Conservation (phyloP, 371 early-diverging fungal genomes). For the Mortierella polycephala region DNA sequence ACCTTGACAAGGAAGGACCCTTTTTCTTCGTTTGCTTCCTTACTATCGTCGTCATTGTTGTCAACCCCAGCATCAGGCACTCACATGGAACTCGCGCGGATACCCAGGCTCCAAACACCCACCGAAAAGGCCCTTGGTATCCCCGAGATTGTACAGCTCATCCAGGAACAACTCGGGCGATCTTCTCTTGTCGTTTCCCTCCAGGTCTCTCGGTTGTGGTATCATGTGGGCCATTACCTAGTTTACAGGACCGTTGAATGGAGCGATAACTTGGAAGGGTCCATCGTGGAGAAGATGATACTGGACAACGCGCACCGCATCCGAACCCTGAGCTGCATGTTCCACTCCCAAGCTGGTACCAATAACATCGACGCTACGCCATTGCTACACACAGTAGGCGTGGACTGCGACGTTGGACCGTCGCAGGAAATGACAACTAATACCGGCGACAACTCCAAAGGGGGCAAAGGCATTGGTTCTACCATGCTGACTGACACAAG, state of each 20-base stretch:
- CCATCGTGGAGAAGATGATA: conserved; percentile 7
- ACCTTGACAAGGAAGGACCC: too few relatives aligned
- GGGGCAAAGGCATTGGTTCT: too few relatives aligned
- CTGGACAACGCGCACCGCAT: conserved; percentile 17
- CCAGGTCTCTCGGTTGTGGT: conserved; percentile 24
- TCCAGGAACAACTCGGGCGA: conserved; percentile 28
- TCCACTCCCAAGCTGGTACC: conserved; percentile 27
- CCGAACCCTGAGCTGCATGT: conserved; percentile 28
- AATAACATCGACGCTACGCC: conserved; percentile 24
- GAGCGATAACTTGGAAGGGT: conserved; percentile 24
- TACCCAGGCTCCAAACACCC: conserved; percentile 1
- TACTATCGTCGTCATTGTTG: background rate
- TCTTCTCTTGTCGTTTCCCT: conserved; percentile 24
- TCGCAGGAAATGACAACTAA: background rate
- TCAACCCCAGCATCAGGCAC: background rate
- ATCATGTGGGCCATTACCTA: conserved; percentile 19
- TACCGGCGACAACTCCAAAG: background rate
- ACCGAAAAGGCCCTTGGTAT: conserved; percentile 20
- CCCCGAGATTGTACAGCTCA: conserved; percentile 29
- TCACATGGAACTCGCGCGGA: background rate
- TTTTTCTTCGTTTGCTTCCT: background rate
- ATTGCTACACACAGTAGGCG: conserved; percentile 11
- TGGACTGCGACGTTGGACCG: background rate
- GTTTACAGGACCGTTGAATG: conserved; percentile 33
- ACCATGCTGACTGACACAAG: too few relatives aligned